Evolutionary conservation across 805 yeast species (phyloP), one percentile per base, ranked within the genome.

Genomic region (Clavispora phyllophila): DNA sequence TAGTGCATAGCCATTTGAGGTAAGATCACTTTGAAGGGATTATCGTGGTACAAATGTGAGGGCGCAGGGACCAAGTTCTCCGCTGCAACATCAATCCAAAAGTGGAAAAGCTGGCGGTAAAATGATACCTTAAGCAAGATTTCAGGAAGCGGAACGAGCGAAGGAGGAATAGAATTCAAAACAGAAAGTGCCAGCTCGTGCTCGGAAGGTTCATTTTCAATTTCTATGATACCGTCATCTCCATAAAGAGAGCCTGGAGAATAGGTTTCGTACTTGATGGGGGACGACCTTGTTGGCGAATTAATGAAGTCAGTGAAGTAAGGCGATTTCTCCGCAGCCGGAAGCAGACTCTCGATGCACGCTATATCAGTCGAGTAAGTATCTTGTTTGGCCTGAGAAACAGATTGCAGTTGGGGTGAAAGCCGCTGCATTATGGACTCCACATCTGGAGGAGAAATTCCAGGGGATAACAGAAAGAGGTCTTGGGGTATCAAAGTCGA

Each of bases 1-100:
- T 75, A 70, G 19, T 71, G 68, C 71, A 81, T 65, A 1, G 91
- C 88, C 73, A 85, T 70, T 50, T 75, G 76, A 0, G 93, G 91
- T 10, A 86, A 60, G 7, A 82, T 64, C 10, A 72, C 72, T 46
- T 74, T 73, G 62, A 84, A 84, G 0, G 95, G 95, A 51, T 83
- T 81, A 13, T 76, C 78, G 17, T 61, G 65, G 52, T 81, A 81
- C 2, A 73, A 53, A 7, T 66, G 56, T 3, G 75, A 66, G 9
- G 87, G 87, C 0, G 85, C 81, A 0, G 90, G 89, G 5, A 82
- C 86, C 15, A 84, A 66, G 20, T 73, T 65, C 28, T 70, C 70
- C 1, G 90, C 76, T 0, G 87, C 83, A 12, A 77, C 75, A 39
- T 78, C 68, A 8, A 79, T 61, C 68, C 77, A 86, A 48, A 81